Evolutionary conservation across 495 filamentous ascomycete genomes (phyloP).

Genomic region (Chaetomium tenue): DNA sequence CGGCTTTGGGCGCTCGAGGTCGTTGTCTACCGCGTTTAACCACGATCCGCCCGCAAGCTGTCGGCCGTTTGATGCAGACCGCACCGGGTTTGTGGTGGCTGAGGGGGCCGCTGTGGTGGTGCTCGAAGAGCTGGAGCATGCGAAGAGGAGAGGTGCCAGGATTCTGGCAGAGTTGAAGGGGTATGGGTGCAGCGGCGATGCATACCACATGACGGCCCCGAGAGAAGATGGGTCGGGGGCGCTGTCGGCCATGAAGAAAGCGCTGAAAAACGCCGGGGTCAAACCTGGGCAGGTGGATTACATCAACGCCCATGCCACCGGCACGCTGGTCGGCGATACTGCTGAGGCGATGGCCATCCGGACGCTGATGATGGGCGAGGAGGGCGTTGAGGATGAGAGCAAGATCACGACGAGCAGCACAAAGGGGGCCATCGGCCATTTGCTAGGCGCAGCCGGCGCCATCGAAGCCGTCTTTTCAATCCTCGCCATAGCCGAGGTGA

Average conservation of each 20-base stretch:
- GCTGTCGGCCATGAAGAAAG: conserved; percentile 77
- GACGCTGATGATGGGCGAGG: conserved; percentile 67
- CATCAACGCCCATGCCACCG: conserved; percentile 93
- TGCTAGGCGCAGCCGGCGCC: conserved; percentile 86
- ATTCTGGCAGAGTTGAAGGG: conserved; percentile 90
- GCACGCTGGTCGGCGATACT: conserved; percentile 77
- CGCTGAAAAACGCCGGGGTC: conserved; percentile 69
- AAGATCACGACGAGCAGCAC: conserved; percentile 86
- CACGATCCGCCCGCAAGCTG: conserved; percentile 69
- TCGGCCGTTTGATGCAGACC: conserved; percentile 80
- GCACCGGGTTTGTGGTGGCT: conserved; percentile 85
- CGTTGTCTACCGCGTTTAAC: conserved; percentile 78
- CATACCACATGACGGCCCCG: conserved; percentile 89
- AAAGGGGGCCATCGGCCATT: conserved; percentile 89
- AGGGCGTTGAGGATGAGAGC: conserved; percentile 58
- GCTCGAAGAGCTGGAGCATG: conserved; percentile 88
- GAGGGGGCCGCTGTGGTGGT: conserved; percentile 88
- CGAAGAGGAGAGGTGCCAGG: conserved; percentile 67
- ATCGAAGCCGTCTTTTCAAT: conserved; percentile 85
- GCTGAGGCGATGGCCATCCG: conserved; percentile 87
- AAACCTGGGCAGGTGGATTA: conserved; percentile 76
- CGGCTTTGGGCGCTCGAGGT: conserved; percentile 84
- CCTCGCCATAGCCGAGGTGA: conserved; percentile 70
- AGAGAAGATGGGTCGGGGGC: conserved; percentile 78
- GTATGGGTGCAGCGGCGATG: conserved; percentile 85